phyloP scores from a whole-genome alignment of 2,329 filamentous ascomycete species.

The Berkeleyomyces basicola region DNA sequence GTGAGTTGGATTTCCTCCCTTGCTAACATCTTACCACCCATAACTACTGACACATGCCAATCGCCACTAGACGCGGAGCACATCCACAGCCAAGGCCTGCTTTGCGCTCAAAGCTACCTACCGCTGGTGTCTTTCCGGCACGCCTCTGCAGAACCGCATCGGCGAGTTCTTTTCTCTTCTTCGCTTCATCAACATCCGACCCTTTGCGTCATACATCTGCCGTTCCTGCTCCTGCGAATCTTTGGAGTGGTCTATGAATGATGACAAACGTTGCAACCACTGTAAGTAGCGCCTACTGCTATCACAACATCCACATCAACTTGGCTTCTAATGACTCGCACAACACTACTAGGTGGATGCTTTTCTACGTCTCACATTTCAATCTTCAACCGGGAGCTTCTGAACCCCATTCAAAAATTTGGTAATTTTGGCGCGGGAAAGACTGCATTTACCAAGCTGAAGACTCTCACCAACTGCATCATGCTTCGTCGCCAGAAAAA shows the following conservation, averaged over 20 bases:
- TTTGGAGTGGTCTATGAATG: constrained; percentile 68
- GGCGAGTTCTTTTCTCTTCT: constrained; percentile 93
- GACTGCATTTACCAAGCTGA: constrained; percentile 63
- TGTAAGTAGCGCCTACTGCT: constrained; percentile 37
- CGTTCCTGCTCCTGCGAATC: constrained; percentile 67
- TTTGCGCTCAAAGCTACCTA: constrained; percentile 78
- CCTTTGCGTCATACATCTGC: constrained; percentile 90
- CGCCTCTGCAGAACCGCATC: constrained; percentile 90
- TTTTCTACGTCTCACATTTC: constrained; percentile 29
- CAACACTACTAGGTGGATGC: constrained; percentile 17
- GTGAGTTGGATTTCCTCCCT: constrained; percentile 21
- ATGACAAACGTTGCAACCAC: constrained; percentile 49
- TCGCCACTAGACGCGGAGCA: constrained; percentile 49
- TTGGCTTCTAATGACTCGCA: not conserved
- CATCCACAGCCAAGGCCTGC: constrained; percentile 85
- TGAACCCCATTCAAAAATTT: constrained; percentile 61
- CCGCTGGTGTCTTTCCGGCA: constrained; percentile 92
- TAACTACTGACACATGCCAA: not conserved
- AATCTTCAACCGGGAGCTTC: constrained; percentile 84
- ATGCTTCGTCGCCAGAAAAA: constrained; percentile 93
- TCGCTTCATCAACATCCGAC: constrained; percentile 73
- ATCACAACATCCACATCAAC: not conserved
- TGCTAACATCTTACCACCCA: not conserved
- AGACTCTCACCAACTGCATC: constrained; percentile 76
- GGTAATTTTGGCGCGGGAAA: constrained; percentile 46